These are phyloP conservation scores for Nicotiana otophora DNA, from an alignment of 257 asterid species.

Conservation along the genomic window DNA sequence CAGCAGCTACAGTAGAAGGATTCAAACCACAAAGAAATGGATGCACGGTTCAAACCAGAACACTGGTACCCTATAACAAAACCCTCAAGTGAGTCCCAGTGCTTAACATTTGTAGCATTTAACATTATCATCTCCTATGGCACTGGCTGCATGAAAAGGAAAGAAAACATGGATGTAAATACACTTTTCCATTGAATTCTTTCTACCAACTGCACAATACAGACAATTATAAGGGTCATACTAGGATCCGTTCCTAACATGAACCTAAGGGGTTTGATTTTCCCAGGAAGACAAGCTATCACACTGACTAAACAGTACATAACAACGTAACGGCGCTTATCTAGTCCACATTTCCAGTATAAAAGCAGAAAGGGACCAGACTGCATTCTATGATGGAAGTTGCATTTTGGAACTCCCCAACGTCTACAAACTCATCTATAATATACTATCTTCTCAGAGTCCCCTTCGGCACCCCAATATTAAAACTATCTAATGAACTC, in stretches of 20 bases:
- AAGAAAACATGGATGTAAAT: slow-evolving; percentile 7
- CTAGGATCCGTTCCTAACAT: slow-evolving; percentile 44
- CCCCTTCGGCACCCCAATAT: slow-evolving; percentile 26
- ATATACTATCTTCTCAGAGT: slow-evolving; percentile 11
- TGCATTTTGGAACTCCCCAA: slow-evolving; percentile 33
- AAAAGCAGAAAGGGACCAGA: slow-evolving; percentile 42
- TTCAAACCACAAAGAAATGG: not conserved
- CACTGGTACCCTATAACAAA: not conserved
- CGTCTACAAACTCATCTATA: slow-evolving; percentile 25
- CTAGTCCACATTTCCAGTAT: slow-evolving; percentile 39
- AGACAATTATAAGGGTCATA: slow-evolving; percentile 12
- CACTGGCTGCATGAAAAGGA: not conserved
- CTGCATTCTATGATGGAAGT: slow-evolving; percentile 21
- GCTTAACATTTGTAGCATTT: not conserved
- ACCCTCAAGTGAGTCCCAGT: not conserved
- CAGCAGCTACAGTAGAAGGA: not conserved
- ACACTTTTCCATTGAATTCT: slow-evolving; percentile 14
- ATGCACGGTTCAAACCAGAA: not conserved
- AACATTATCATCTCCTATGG: not conserved
- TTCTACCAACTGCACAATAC: slow-evolving; percentile 21
- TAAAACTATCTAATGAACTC: not conserved
- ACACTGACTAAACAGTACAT: slow-evolving; percentile 15
- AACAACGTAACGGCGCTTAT: slow-evolving; percentile 9
- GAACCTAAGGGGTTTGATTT: slow-evolving; percentile 25
- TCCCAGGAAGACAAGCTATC: slow-evolving; percentile 29